phyloP scores from a whole-genome alignment of 495 filamentous ascomycete genomes.

The Penicillium paxilli region DNA sequence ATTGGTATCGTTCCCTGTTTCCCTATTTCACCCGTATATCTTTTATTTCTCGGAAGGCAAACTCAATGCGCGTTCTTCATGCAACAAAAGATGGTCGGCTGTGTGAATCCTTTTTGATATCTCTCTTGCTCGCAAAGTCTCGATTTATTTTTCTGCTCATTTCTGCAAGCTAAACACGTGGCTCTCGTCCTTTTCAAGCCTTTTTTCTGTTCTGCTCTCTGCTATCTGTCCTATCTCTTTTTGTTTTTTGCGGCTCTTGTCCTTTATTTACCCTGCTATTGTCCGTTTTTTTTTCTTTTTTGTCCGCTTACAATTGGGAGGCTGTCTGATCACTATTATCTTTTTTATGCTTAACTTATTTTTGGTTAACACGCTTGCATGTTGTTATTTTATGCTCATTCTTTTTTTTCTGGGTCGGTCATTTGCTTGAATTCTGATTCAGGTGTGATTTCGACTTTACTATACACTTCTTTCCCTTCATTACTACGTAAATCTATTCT shows the following conservation, averaged over 20 bases:
- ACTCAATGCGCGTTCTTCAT: constrained; percentile 18
- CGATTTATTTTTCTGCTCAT: background rate
- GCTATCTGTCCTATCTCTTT: constrained; percentile 5
- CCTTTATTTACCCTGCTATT: constrained; percentile 14
- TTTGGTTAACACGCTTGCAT: background rate
- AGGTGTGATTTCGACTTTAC: no score
- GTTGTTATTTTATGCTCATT: background rate
- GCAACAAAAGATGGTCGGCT: constrained; percentile 31
- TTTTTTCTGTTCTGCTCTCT: constrained; percentile 6
- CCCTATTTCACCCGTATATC: constrained; percentile 25
- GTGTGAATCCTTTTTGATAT: constrained; percentile 26
- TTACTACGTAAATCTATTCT: no score
- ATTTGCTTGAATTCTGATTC: no score
- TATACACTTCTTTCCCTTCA: no score
- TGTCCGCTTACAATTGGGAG: constrained; percentile 30
- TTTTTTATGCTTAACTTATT: constrained; percentile 5
- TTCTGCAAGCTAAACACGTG: background rate
- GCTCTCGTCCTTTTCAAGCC: background rate
- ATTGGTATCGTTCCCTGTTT: constrained; percentile 19
- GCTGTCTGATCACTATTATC: constrained; percentile 48
- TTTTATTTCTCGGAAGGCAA: constrained; percentile 30
- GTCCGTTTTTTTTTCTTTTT: constrained; percentile 12
- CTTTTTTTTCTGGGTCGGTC: no score
- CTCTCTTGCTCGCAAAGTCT: constrained; percentile 13
- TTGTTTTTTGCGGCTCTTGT: constrained; percentile 2